Evolutionary conservation across 2,329 filamentous ascomycete genomes (phyloP), one percentile per base, ranked within the genome.

Genomic region (Xylaria multiplex): DNA sequence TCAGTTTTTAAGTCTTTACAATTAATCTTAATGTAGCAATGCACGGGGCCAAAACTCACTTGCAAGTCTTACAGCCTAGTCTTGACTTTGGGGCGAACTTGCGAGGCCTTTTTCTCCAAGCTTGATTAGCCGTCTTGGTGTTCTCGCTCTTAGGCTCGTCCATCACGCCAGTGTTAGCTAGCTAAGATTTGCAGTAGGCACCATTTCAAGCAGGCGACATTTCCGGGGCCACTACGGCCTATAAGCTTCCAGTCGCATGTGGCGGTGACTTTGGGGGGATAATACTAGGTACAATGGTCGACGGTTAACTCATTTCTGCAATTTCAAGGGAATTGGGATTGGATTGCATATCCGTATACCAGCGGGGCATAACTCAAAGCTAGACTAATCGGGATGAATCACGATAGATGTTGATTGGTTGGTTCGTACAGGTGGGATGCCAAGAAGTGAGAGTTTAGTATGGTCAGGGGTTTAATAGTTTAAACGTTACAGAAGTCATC

Each of bases 11-110:
- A 62, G 35, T 61, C 3, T 56, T 67, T 62, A 37, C 63, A 64
- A 35, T 35, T 54, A 32, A 46, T 62, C 35, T 49, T 32, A 63
- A 54, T 52, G 32, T 52, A 63, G 52, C 27, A 50, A 53, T 61
- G 30, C 14, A 49, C 16, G 14, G 45, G 43, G 43, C 43, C 11
- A 22, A 35, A 22, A 74, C 78, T 77, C 62, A 80, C 78, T 80
- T 80, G 78, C 78, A 80, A 48, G 78, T 80, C 69, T 77, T 79
- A 69, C 78, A 80, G 54, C 78, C 78, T 14, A 77, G 70, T 71
- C 74, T 77, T 67, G 78, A 80, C 72, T 80, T 80, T 68, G 78
- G 77, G 60, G 79, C 77, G 40, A 76, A 80, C 46, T 75, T 77
- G 50, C 78, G 76, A 69, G 79, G 77, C 62, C 71, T 77, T 67